A percentile compares a stretch with the other conserved stretches of the same genome.
phyloP scores from a whole-genome alignment of 371 early-diverging fungal genomes.

The Circinella umbellata region DNA sequence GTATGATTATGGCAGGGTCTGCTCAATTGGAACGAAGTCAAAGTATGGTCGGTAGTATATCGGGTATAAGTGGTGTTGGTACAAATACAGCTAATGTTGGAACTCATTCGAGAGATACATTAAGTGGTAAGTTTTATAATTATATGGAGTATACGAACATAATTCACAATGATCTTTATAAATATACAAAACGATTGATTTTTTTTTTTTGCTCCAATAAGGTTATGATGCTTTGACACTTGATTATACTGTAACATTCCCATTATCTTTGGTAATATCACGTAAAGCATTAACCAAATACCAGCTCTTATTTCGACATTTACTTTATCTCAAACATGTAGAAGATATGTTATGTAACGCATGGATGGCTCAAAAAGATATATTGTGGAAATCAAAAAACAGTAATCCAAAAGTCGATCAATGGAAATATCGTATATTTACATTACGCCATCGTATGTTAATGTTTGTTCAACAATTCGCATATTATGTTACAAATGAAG shows the following conservation, averaged over 20 bases:
- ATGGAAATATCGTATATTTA: constrained; percentile 56
- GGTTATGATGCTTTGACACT: constrained; percentile 84
- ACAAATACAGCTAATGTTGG: neutral
- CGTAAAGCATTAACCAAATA: constrained; percentile 86
- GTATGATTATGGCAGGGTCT: neutral
- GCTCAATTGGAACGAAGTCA: constrained; percentile 30
- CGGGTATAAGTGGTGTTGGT: constrained; percentile 10
- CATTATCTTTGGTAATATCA: constrained; percentile 87
- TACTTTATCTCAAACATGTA: constrained; percentile 57
- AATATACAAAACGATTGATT: constrained; percentile 1
- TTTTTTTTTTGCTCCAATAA: neutral
- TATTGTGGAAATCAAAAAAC: constrained; percentile 37
- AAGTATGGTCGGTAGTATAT: constrained; percentile 26
- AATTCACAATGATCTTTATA: no score
- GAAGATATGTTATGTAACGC: constrained; percentile 77
- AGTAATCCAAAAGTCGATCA: constrained; percentile 42
- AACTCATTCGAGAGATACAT: constrained; percentile 19
- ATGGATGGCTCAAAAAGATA: constrained; percentile 73
- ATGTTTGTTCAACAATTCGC: constrained; percentile 87
- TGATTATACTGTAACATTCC: constrained; percentile 82
- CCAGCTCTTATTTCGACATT: constrained; percentile 88
- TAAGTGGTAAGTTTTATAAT: constrained; percentile 25
- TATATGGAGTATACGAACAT: neutral
- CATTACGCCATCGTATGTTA: constrained; percentile 80
- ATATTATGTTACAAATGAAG: constrained; percentile 86